These are phyloP conservation scores for Astragalus membranaceus DNA, from an alignment of 306 rosid species.

Conservation along the genomic window DNA sequence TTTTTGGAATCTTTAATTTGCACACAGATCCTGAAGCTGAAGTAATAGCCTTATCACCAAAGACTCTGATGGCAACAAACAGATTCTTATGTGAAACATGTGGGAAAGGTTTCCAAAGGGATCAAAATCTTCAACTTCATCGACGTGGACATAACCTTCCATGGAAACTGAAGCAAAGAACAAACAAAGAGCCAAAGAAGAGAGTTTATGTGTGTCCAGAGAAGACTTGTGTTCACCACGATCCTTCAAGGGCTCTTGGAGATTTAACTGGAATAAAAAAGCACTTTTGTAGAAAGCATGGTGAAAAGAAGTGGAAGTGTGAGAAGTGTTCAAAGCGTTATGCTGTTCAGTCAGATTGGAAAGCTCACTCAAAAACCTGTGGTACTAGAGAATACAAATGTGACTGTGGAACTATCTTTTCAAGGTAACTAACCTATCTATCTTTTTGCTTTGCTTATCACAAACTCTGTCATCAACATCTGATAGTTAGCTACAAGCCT, in stretches of 20 bases:
- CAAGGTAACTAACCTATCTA: conserved; percentile 41
- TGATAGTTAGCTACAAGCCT: neutral
- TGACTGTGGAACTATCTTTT: conserved; percentile 87
- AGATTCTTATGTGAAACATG: conserved; percentile 83
- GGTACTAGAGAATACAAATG: conserved; percentile 91
- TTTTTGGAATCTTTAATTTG: neutral
- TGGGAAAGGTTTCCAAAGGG: conserved; percentile 85
- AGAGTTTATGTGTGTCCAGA: conserved; percentile 88
- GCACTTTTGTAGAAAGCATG: conserved; percentile 92
- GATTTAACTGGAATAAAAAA: conserved; percentile 88
- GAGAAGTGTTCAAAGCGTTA: conserved; percentile 82
- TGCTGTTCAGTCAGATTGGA: conserved; percentile 93
- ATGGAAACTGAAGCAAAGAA: conserved; percentile 86
- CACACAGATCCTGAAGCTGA: conserved; percentile 87
- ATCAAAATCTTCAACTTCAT: conserved; percentile 85
- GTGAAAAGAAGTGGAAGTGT: conserved; percentile 95
- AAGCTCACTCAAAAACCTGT: conserved; percentile 84
- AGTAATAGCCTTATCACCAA: conserved; percentile 80
- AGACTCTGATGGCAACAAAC: conserved; percentile 80
- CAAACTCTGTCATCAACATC: neutral
- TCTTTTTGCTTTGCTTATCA: neutral
- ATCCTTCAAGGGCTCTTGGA: conserved; percentile 79
- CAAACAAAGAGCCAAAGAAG: conserved; percentile 57
- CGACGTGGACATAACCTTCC: conserved; percentile 87
- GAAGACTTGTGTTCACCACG: conserved; percentile 68